These are phyloP conservation scores for Emmonsiellopsis sp. DNA, from an alignment of 2,329 filamentous ascomycete species.

Conservation along the genomic window DNA sequence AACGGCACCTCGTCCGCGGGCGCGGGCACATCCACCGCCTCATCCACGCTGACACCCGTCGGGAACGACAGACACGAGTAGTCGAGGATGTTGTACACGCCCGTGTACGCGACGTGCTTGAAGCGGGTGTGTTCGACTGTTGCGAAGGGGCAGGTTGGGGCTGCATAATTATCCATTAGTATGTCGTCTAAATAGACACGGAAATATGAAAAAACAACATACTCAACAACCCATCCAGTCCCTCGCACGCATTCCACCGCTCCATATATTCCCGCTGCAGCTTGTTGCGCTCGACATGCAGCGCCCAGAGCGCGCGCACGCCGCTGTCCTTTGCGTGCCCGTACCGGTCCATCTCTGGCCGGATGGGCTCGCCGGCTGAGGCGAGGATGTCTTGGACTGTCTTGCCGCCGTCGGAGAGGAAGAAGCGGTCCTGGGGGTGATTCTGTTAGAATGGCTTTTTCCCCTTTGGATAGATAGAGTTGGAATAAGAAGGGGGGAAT, in stretches of 20 bases:
- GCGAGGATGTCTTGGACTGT: constrained; percentile 22
- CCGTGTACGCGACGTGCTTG: constrained; percentile 39
- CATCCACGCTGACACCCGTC: constrained; percentile 43
- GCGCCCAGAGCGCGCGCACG: constrained; percentile 39
- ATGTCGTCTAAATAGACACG: background rate
- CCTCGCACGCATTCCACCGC: constrained; percentile 40
- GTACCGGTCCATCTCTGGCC: constrained; percentile 43
- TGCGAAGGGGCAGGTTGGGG: constrained; percentile 34
- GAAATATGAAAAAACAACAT: background rate
- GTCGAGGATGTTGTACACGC: constrained; percentile 47
- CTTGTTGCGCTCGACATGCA: constrained; percentile 36
- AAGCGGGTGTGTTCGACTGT: constrained; percentile 37
- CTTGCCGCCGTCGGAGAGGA: constrained; percentile 45
- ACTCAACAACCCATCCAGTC: constrained; percentile 21
- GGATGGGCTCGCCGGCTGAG: constrained; percentile 25
- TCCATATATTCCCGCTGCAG: constrained; percentile 16
- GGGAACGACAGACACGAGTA: constrained; percentile 47
- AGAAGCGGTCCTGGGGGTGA: constrained; percentile 17
- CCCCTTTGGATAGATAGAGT: background rate
- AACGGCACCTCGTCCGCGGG: constrained; percentile 21
- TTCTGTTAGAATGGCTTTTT: background rate
- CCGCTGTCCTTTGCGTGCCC: constrained; percentile 36
- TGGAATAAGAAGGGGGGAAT: constrained; percentile 8
- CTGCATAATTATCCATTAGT: constrained; percentile 20
- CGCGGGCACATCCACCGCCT: constrained; percentile 37